These are phyloP conservation scores for Fusarium succisae DNA, from an alignment of 2,329 filamentous ascomycete species.

Conservation along the genomic window DNA sequence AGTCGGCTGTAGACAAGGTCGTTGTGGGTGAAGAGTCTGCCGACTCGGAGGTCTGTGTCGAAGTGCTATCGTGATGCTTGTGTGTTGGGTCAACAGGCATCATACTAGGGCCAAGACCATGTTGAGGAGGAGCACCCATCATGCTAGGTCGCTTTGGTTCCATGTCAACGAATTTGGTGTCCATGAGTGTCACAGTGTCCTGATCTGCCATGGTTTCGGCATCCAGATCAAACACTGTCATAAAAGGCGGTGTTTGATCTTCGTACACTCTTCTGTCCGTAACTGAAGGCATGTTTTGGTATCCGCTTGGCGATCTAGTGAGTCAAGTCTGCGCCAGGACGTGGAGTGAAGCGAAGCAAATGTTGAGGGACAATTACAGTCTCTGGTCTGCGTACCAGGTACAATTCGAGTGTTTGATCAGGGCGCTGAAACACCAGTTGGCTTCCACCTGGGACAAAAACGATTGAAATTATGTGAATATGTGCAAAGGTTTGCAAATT, in stretches of 20 bases:
- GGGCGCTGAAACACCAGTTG: slow-evolving; percentile 24
- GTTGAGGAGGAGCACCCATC: slow-evolving; percentile 49
- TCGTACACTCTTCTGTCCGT: slow-evolving; percentile 70
- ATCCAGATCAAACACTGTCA: slow-evolving; percentile 78
- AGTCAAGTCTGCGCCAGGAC: not conserved
- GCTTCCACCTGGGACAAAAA: slow-evolving; percentile 35
- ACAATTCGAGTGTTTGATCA: slow-evolving; percentile 10
- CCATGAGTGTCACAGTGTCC: slow-evolving; percentile 63
- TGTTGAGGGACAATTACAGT: slow-evolving; percentile 1
- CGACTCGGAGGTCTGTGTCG: slow-evolving; percentile 81
- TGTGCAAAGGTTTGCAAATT: slow-evolving; percentile 29
- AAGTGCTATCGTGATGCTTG: slow-evolving; percentile 80
- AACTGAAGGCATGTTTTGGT: slow-evolving; percentile 67
- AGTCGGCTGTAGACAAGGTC: slow-evolving; percentile 91
- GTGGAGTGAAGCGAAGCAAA: not conserved
- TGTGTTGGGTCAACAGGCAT: slow-evolving; percentile 63
- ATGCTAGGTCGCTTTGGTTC: slow-evolving; percentile 53
- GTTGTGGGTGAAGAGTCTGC: slow-evolving; percentile 96
- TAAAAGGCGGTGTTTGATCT: slow-evolving; percentile 78
- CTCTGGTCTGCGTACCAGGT: not conserved
- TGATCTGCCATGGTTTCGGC: slow-evolving; percentile 63
- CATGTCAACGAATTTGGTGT: slow-evolving; percentile 62
- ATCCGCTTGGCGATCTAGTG: slow-evolving; percentile 1
- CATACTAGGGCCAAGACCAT: slow-evolving; percentile 51
- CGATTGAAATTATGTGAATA: slow-evolving; percentile 35